Evolutionary conservation across 225 moss, liverwort and hornwort genomes (phyloP), one percentile per base, ranked within the genome.

Genomic region (Lunularia cruciata): DNA sequence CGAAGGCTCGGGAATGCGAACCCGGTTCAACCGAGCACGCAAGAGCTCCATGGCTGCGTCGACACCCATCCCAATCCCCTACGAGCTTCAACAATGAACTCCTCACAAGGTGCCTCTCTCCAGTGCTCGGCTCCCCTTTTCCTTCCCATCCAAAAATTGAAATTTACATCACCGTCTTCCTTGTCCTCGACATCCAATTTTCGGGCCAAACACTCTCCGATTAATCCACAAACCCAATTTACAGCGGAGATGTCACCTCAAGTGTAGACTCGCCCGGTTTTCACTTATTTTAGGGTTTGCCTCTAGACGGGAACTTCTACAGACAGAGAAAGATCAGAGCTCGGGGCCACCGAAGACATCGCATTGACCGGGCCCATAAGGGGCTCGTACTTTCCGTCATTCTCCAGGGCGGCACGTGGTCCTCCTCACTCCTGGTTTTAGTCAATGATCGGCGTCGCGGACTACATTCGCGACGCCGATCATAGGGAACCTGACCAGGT

Each of bases 1-100:
- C 4, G 93, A 91, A 38, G 89, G 84, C 83, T 99, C 93, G 0
- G 93, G 98, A 55, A 99, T 99, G 73, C 98, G 93, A 70, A 99
- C 93, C 75, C 73, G 84, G 63, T 78, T 74, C 86, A 99, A 81
- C 70, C 86, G 91, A 36, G 78, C 77, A 46, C 91, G 79, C 79
- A 99, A 69, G 3, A 83, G 76, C 73, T 99, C 98, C 98, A 99
- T 99, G 16, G 75, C 74, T 42, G 77, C 58, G 30, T 63, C 68
- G 60, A 68, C 67, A 55, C 77, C 77, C 80, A 80, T 80, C 26
- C 35, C 32, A 52, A 8, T 25, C 35, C 28, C 51, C 67, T 20
- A 20, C 67, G 38, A 67, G 23, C 34, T 35, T 22, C 35, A 53
- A 26, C n/a, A 52, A 33, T 15, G 19, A 52, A 34, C 37, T 67